These are phyloP conservation scores for Apiotrichum sp. DNA, from an alignment of 1,284 basidiomycete species.

Conservation along the genomic window DNA sequence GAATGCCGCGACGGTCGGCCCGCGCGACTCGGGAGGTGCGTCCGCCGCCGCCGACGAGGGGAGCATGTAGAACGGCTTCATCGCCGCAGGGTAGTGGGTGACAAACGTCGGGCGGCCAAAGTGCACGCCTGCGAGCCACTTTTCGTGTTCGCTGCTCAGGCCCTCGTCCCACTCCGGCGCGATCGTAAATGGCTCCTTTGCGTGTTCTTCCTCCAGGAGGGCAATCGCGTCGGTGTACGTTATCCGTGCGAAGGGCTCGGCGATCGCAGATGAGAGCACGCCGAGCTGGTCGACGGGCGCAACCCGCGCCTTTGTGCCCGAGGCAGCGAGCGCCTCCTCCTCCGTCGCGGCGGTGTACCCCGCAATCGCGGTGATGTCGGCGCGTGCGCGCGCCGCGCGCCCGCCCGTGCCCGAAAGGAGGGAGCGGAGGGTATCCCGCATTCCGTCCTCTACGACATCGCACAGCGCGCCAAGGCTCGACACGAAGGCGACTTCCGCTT, in stretches of 20 bases:
- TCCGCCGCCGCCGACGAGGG: conserved; percentile 17
- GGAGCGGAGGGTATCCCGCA: conserved; percentile 22
- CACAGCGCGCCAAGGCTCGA: conserved; percentile 55
- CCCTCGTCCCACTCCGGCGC: conserved; percentile 63
- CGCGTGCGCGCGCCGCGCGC: conserved; percentile 21
- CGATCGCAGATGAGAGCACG: conserved; percentile 22
- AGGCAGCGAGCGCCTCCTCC: background rate
- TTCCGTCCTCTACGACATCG: conserved; percentile 61
- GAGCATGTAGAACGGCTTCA: conserved; percentile 99
- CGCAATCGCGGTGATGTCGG: conserved; percentile 21
- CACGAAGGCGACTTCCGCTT: conserved; percentile 79
- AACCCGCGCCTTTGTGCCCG: background rate
- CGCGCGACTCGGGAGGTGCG: background rate
- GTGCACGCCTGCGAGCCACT: conserved; percentile 64
- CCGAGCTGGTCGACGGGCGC: background rate
- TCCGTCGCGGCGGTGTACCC: background rate
- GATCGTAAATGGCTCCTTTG: conserved; percentile 51
- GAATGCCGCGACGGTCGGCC: conserved; percentile 77
- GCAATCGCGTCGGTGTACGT: conserved; percentile 72
- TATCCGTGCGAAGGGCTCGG: conserved; percentile 53
- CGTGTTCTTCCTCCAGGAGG: conserved; percentile 52
- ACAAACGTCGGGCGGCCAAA: conserved; percentile 77
- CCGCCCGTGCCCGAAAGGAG: conserved; percentile 15
- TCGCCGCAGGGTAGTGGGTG: conserved; percentile 70
- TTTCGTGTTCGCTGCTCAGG: conserved; percentile 86